Conservation (phyloP, 768 basidiomycete genomes). For the Pholiota conissans region DNA sequence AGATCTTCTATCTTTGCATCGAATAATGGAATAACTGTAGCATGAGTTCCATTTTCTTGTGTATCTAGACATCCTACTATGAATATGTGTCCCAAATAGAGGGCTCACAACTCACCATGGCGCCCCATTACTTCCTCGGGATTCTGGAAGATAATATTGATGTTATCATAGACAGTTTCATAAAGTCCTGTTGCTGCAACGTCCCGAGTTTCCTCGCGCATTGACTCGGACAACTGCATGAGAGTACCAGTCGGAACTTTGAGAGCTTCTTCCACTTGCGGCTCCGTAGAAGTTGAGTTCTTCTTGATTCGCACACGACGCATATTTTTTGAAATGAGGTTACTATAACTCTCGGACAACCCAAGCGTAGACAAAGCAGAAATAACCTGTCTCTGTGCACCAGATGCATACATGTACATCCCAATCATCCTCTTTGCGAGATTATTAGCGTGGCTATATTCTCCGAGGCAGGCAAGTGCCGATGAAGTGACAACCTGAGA, state of each 20-base stretch:
- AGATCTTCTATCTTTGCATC: conserved; percentile 26
- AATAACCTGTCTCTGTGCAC: conserved; percentile 33
- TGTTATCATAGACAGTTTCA: conserved; percentile 34
- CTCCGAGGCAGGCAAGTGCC: conserved; percentile 21
- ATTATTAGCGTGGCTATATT: conserved; percentile 33
- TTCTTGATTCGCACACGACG: too few species aligned
- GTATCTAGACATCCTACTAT: too few species aligned
- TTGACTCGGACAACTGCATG: conserved; percentile 23
- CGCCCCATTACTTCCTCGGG: conserved; percentile 34
- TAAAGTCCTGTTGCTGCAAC: conserved; percentile 22
- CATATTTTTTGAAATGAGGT: too few species aligned
- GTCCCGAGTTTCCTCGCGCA: conserved; percentile 11
- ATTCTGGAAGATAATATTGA: conserved; percentile 28
- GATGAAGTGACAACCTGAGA: conserved; percentile 23
- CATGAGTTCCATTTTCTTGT: conserved; percentile 38
- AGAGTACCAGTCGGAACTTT: too few species aligned
- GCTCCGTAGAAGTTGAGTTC: too few species aligned
- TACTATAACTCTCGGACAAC: too few species aligned
- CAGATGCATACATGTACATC: conserved; percentile 32
- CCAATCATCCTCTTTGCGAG: conserved; percentile 23
- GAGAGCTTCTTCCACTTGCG: too few species aligned
- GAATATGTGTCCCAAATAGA: too few species aligned
- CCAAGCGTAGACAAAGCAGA: too few species aligned
- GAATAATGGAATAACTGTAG: conserved; percentile 28
- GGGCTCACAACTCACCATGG: too few species aligned